A percentile compares a stretch with the other conserved stretches of the same genome.
Conservation (phyloP, 2,329 filamentous ascomycete genomes). For the Colletotrichum filicis region DNA sequence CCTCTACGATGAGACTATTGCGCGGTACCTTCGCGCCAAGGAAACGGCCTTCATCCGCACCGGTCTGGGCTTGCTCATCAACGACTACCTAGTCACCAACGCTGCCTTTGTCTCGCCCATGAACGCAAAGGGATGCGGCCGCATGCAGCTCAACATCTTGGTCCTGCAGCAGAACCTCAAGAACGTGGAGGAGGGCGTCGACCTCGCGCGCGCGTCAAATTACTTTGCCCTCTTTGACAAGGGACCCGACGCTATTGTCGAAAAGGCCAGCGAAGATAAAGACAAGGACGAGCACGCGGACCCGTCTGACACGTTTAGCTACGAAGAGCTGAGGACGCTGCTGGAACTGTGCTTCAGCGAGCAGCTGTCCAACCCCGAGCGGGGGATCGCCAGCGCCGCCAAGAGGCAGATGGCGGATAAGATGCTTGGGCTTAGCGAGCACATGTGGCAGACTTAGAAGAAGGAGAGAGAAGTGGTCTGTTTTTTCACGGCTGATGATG, state of each 20-base stretch:
- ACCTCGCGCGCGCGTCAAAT: conserved; percentile 69
- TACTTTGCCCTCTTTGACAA: conserved; percentile 77
- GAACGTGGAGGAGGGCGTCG: conserved; percentile 82
- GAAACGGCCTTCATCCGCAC: conserved; percentile 82
- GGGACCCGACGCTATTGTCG: conserved; percentile 73
- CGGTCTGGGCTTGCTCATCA: conserved; percentile 82
- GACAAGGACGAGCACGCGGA: conserved; percentile 60
- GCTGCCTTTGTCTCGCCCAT: conserved; percentile 79
- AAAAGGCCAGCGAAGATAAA: conserved; percentile 68
- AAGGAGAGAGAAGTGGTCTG: background rate
- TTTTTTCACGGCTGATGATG: background rate
- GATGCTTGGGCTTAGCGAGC: conserved; percentile 75
- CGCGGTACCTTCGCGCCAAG: conserved; percentile 74
- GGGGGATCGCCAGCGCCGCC: conserved; percentile 74
- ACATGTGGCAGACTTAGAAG: conserved; percentile 71
- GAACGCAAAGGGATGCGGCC: conserved; percentile 84
- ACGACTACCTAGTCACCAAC: conserved; percentile 80
- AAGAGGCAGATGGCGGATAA: conserved; percentile 78
- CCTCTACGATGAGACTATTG: conserved; percentile 86
- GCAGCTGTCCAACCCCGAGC: conserved; percentile 71
- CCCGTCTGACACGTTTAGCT: conserved; percentile 60
- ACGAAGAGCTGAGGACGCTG: conserved; percentile 74
- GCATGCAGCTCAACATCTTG: conserved; percentile 93
- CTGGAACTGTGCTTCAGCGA: conserved; percentile 77
- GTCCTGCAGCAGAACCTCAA: conserved; percentile 97